Conservation (phyloP, 306 rosid species). For the Vigna reflexopilosa region DNA sequence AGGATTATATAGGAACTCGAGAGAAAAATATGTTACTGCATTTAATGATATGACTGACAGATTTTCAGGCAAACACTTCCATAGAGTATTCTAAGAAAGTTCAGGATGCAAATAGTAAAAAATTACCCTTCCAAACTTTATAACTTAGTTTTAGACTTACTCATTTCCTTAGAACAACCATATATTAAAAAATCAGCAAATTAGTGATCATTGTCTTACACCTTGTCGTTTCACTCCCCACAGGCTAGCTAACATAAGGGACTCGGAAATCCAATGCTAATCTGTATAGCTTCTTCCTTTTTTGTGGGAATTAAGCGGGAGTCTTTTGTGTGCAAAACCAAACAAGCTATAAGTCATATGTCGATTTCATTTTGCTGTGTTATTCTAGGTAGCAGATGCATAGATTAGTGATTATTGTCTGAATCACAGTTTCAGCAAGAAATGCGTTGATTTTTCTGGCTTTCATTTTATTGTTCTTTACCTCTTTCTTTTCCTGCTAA, state of each 20-base stretch:
- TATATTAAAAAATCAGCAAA: not conserved
- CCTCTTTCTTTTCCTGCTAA: conserved; percentile 13
- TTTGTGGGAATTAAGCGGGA: not conserved
- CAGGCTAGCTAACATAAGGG: not conserved
- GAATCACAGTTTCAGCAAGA: conserved; percentile 16
- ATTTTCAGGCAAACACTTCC: conserved; percentile 11
- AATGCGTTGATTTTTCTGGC: conserved; percentile 22
- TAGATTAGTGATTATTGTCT: not conserved
- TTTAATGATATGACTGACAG: not conserved
- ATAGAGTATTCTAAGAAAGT: conserved; percentile 14
- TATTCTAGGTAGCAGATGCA: conserved; percentile 16
- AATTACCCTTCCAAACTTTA: not conserved
- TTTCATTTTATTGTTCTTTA: conserved; percentile 20
- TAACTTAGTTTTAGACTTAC: not conserved
- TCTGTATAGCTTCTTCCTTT: not conserved
- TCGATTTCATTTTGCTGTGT: conserved; percentile 1
- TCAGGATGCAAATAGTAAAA: conserved; percentile 4
- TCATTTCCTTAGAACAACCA: conserved; percentile 16
- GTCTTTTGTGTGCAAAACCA: not conserved
- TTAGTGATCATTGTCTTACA: not conserved
- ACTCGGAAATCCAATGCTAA: not conserved
- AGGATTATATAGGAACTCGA: not conserved
- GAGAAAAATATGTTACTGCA: not conserved
- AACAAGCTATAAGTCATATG: not conserved
- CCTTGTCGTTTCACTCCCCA: not conserved